Evolutionary conservation across 805 yeast genomes (phyloP).

Genomic region (Ogataea allantospora): DNA sequence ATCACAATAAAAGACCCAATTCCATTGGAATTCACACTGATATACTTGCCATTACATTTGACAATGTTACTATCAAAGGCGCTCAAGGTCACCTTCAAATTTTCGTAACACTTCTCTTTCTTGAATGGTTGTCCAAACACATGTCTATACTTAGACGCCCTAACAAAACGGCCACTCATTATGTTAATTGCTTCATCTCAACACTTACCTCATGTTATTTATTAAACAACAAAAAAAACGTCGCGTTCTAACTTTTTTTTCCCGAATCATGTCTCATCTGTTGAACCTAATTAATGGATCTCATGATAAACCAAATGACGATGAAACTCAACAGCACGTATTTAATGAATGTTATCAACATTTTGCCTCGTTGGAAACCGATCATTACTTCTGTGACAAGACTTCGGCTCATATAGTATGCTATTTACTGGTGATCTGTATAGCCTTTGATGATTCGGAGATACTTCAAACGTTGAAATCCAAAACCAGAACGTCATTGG

Average conservation of each 20-base stretch:
- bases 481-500: constrained; percentile 33
- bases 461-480: constrained; percentile 11
- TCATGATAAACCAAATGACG: constrained; percentile 33
- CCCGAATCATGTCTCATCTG: constrained; percentile 6
- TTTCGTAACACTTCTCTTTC: constrained; percentile 71
- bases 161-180: constrained; percentile 77
- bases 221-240: background rate
- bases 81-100: constrained; percentile 75
- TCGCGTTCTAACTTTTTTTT: constrained; percentile 8
- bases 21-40: constrained; percentile 86
- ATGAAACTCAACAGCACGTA: constrained; percentile 35
- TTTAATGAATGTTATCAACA: constrained; percentile 39
- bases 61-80: constrained; percentile 96
- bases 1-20: constrained; percentile 97
- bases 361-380: constrained; percentile 13
- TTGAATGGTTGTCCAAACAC: constrained; percentile 87
- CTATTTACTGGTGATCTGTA: constrained; percentile 39
- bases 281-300: constrained; percentile 28
- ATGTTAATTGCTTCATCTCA: constrained; percentile 6
- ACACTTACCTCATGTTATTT: constrained; percentile 24
- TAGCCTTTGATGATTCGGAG: constrained; percentile 42
- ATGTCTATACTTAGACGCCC: constrained; percentile 96
- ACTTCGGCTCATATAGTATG: constrained; percentile 51
- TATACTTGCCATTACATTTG: constrained; percentile 80
- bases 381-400: constrained; percentile 59